Evolutionary conservation across 148 eudicot genomes (phyloP).

Genomic region (Polygonum aviculare): DNA sequence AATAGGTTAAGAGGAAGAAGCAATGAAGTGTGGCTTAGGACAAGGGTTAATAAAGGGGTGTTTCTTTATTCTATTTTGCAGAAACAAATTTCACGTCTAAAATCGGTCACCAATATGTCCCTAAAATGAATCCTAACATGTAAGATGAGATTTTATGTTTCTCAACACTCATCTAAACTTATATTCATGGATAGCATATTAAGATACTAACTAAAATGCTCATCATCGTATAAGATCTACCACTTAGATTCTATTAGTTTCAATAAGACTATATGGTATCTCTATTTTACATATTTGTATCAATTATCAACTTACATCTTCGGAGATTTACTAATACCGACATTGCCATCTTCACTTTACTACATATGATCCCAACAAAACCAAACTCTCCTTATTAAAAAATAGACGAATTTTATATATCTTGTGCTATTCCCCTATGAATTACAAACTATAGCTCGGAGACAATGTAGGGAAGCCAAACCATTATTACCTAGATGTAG

Average conservation of each 20-base stretch:
- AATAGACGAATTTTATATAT: too few relatives aligned
- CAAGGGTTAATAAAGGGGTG: background rate
- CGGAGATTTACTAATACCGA: too few relatives aligned
- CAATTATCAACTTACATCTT: background rate
- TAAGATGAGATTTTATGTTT: background rate
- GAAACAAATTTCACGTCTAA: background rate
- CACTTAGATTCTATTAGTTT: background rate
- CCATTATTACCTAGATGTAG: slow-evolving; percentile 40
- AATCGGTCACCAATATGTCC: background rate
- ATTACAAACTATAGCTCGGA: background rate
- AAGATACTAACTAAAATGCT: background rate
- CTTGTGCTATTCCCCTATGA: background rate
- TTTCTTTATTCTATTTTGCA: background rate
- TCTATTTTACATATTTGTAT: too few relatives aligned
- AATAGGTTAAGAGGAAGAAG: background rate
- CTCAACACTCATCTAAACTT: background rate
- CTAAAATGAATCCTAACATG: background rate
- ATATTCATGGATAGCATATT: background rate
- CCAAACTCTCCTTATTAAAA: too few relatives aligned
- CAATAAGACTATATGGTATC: too few relatives aligned
- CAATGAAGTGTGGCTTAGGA: background rate
- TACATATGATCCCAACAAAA: too few relatives aligned
- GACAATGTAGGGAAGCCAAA: background rate
- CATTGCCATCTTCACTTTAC: too few relatives aligned
- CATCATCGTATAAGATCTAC: background rate